phyloP scores from a whole-genome alignment of 345 rosid genomes.

The Rhizophora mangle region DNA sequence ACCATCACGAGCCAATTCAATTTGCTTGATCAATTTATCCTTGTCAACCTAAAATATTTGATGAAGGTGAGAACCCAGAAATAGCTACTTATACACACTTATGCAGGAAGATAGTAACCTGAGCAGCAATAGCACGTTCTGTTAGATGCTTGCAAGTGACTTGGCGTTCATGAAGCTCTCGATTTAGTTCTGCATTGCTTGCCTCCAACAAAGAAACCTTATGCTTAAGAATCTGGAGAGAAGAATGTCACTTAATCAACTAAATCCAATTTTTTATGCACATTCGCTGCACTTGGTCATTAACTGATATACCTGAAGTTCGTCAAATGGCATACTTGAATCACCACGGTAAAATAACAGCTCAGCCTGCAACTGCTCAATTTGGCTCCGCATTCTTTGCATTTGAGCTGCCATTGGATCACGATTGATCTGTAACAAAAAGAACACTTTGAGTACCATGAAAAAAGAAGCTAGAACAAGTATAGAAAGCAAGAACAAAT shows the following conservation, averaged over 20 bases:
- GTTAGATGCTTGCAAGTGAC: constrained; percentile 64
- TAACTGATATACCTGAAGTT: constrained; percentile 61
- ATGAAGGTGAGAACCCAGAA: background rate
- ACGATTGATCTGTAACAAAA: constrained; percentile 61
- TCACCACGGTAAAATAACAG: constrained; percentile 80
- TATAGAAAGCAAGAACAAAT: background rate
- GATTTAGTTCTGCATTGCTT: constrained; percentile 69
- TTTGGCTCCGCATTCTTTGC: constrained; percentile 89
- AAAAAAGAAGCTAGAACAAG: background rate
- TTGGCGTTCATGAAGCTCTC: constrained; percentile 71
- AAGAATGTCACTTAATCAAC: constrained; percentile 14
- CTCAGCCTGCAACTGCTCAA: constrained; percentile 90
- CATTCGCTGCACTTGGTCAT: background rate
- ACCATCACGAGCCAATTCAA: constrained; percentile 77
- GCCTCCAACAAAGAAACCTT: constrained; percentile 82
- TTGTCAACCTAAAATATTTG: constrained; percentile 66
- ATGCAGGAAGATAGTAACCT: constrained; percentile 44
- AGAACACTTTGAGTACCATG: background rate
- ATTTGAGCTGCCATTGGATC: constrained; percentile 79
- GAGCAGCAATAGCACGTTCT: constrained; percentile 77
- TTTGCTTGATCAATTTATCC: constrained; percentile 69
- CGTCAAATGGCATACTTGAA: constrained; percentile 61
- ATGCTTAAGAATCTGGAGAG: constrained; percentile 72
- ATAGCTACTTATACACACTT: background rate
- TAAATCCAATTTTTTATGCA: constrained; percentile 1